A percentile compares a stretch with the other conserved stretches of the same genome.
phyloP scores from a whole-genome alignment of 1,284 basidiomycete species.

The Leccinum variabile region DNA sequence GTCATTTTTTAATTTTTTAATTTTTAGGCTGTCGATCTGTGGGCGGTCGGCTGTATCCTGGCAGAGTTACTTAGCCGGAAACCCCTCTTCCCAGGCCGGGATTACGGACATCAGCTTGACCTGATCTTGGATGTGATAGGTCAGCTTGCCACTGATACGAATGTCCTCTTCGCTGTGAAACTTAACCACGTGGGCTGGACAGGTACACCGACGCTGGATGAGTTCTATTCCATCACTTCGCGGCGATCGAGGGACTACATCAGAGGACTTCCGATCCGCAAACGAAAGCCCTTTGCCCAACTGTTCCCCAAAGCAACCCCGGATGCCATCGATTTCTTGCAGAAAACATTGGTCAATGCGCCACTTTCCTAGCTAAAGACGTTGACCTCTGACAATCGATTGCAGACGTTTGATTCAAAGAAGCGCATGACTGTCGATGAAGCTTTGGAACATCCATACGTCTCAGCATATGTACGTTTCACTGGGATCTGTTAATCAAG shows the following conservation, averaged over 20 bases:
- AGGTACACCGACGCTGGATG: constrained; percentile 82
- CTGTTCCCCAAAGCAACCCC: constrained; percentile 71
- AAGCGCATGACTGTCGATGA: constrained; percentile 85
- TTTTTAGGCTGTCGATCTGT: constrained; percentile 72
- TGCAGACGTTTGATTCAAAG: constrained; percentile 80
- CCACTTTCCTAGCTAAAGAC: not conserved
- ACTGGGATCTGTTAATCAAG: not conserved
- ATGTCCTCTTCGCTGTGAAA: not conserved
- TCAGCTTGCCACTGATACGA: constrained; percentile 7
- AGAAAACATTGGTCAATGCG: constrained; percentile 69
- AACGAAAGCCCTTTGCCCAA: constrained; percentile 56
- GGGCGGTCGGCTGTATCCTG: constrained; percentile 88
- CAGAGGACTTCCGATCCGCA: constrained; percentile 72
- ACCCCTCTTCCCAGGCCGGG: constrained; percentile 85
- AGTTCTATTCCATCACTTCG: constrained; percentile 86
- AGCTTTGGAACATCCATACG: constrained; percentile 79
- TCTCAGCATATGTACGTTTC: constrained; percentile 55
- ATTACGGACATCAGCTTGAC: constrained; percentile 86
- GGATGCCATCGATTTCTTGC: constrained; percentile 81
- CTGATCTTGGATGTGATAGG: constrained; percentile 88
- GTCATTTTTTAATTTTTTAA: not conserved
- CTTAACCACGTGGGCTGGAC: constrained; percentile 10
- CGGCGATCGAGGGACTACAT: constrained; percentile 85
- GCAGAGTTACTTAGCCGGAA: constrained; percentile 83
- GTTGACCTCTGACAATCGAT: constrained; percentile 5